Evolutionary conservation across 495 filamentous ascomycete genomes (phyloP), one percentile per base, ranked within the genome.

Genomic region (Delitschia confertaspora): DNA sequence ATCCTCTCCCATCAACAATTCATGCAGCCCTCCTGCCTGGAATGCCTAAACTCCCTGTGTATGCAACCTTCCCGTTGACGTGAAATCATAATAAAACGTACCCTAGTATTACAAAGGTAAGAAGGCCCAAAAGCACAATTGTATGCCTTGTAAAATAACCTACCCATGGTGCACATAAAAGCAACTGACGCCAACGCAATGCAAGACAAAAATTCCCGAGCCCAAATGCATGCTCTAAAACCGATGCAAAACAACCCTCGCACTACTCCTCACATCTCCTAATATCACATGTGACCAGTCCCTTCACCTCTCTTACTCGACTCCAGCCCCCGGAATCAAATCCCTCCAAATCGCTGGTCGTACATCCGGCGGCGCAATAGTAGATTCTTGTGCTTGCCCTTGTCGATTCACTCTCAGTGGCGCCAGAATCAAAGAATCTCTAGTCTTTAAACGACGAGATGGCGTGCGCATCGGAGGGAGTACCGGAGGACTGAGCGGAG

Each of bases 221-320:
- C 26, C 26, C 26, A 29, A 29, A 13, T 29, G 7, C 7, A 29
- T 29, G 26, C 26, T 29, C 7, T 29, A 7, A 29, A 29, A 29
- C 7, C 26, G 26, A 7, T 47, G 43, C 18, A 47, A 23, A n/a
- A 47, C 26, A 38, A 53, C 38, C 29, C 35, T 20, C 1, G 49
- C 42, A 42, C 42, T 47, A 29, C 49, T 47, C 37, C 49, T 47
- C 22, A 31, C 42, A 23, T 47, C 49, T 18, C 38, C 31, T 19
- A 51, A 19, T 19, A 49, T 16, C 38, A 36, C 43, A 5, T 4
- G 20, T 24, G 30, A 17, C 8, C 21, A 2, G 4, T 43, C 40
- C 40, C 40, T 33, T 4, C 27, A 31, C 40, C 22, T 36, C 6
- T 14, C 27, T n/a, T 3, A 29, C 33, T 18, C 13, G 9, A 3